A percentile compares a stretch with the other conserved stretches of the same genome.
phyloP scores from a whole-genome alignment of 768 basidiomycete species.

The Solioccasus polychromus region DNA sequence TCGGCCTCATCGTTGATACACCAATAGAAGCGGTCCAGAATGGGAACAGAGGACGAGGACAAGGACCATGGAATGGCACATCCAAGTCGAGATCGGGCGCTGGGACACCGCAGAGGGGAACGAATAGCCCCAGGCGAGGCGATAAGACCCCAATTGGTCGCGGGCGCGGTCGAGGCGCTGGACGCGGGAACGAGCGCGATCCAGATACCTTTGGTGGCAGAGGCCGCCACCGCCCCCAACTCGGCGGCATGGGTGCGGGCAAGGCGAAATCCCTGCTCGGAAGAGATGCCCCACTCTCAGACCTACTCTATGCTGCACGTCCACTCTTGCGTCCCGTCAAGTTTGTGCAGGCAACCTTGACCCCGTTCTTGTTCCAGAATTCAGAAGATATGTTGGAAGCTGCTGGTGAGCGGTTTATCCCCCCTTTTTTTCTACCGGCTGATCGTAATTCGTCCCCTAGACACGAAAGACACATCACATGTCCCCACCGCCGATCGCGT shows the following conservation, averaged over 20 bases:
- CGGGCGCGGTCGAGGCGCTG: conserved; percentile 12
- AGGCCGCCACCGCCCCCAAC: conserved; percentile 12
- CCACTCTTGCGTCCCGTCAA: conserved; percentile 64
- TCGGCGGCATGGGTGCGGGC: conserved; percentile 3
- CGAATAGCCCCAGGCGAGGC: conserved; percentile 11
- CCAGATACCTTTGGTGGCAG: too few species aligned
- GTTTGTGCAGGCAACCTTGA: conserved; percentile 62
- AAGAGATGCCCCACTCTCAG: conserved; percentile 50
- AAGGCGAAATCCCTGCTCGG: background rate
- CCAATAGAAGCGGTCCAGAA: background rate
- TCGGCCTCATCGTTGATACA: conserved; percentile 6
- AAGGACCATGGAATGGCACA: conserved; percentile 3
- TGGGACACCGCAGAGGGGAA: conserved; percentile 15
- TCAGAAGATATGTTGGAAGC: conserved; percentile 64
- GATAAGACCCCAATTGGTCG: conserved; percentile 10
- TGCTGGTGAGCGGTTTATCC: conserved; percentile 35
- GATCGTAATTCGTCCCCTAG: background rate
- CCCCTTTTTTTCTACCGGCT: background rate
- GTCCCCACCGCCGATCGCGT: conserved; percentile 72
- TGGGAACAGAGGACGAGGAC: background rate
- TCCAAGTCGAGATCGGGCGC: conserved; percentile 11
- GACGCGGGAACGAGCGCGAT: too few species aligned
- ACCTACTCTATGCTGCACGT: conserved; percentile 51
- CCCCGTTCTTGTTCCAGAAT: conserved; percentile 47
- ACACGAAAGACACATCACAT: conserved; percentile 48